Base-by-base conservation (phyloP, 2,329 filamentous ascomycete species). In the Scleromitrula shiraiana region DNA sequence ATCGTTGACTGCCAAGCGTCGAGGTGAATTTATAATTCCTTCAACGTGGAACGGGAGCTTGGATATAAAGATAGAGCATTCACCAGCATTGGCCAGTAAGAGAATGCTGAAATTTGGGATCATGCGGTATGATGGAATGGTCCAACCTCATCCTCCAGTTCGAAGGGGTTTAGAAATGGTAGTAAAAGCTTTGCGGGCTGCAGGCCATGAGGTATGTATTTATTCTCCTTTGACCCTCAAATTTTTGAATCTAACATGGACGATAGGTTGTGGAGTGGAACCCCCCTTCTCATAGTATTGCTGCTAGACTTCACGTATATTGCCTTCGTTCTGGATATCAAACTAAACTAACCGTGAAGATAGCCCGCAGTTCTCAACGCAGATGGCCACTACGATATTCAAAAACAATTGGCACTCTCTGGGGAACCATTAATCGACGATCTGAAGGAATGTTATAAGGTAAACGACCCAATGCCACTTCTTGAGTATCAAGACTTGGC, bases 91-190 rank as follows among this genome's bases (percentile, higher is more conserved):
- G n/a, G 10, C 29, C 10, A 30, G 55, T 2, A 63, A 66, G 26
- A 32, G 10, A 4, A 23, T 9, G 33, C 66, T 83, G 14, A 68
- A 70, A 4, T 74, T 83, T 53, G 80, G 71, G 0, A 62, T 82
- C 0, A 56, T 80, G 23, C 68, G 64, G 51, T 66, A 72, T 8
- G 76, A 83, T 55, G 71, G 70, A 0, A 48, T 67, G 2, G 69
- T 73, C 14, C 64, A 64, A 1, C 70, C 73, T 7, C 74, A 78
- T 33, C 79, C 79, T 3, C 79, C 80, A 2, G 68, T 83, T 30
- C 59, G 63, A 3, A 66, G 78, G 4, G 77, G 73, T 0, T 53
- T 82, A 7, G 60, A 68, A 2, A 70, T 72, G 7, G 67, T 75
- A n/a, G 36, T 46, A 0, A n/a, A 10, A 6, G 23, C 42, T 33